Conservation (phyloP, 495 filamentous ascomycete genomes). For the Poronia punctata region DNA sequence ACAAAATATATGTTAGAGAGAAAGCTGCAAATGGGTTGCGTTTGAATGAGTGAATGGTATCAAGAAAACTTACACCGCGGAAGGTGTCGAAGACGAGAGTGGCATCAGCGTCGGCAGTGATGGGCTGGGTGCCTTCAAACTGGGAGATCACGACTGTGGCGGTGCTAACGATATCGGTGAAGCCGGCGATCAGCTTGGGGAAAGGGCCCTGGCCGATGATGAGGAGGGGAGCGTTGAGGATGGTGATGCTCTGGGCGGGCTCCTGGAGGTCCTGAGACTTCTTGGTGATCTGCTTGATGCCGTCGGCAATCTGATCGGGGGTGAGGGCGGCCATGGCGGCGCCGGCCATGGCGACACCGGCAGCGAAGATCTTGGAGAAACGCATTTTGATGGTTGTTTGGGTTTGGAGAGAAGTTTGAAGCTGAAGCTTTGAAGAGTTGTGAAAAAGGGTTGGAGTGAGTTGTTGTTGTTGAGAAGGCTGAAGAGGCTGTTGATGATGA, state of each 20-base stretch:
- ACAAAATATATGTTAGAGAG: no score
- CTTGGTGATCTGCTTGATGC: slow-evolving; percentile 13
- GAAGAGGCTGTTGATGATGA: no score
- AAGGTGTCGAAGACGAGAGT: slow-evolving; percentile 8
- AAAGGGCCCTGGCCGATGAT: slow-evolving; percentile 17
- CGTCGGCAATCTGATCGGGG: slow-evolving; percentile 2
- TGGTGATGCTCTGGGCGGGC: slow-evolving; percentile 13
- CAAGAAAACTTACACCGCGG: slow-evolving; percentile 9
- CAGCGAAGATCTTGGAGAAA: slow-evolving; percentile 12
- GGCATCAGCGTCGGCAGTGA: slow-evolving; percentile 8
- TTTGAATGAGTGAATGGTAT: no score
- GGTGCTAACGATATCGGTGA: slow-evolving; percentile 17
- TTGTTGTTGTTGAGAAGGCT: no score
- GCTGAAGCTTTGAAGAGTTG: neutral
- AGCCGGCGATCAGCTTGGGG: slow-evolving; percentile 14
- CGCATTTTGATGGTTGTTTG: slow-evolving; percentile 15
- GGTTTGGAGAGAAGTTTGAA: neutral
- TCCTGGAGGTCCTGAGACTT: slow-evolving; percentile 9
- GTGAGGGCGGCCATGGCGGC: slow-evolving; percentile 9
- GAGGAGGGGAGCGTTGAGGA: slow-evolving; percentile 18
- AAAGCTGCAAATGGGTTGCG: no score
- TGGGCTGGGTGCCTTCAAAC: slow-evolving; percentile 1
- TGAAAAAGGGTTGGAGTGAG: no score
- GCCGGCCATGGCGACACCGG: slow-evolving; percentile 7
- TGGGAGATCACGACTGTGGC: slow-evolving; percentile 1